Percentiles rank a stretch among this genome's conserved stretches.
phyloP scores from a whole-genome alignment of 495 filamentous ascomycete species.

The Trichoderma virens region DNA sequence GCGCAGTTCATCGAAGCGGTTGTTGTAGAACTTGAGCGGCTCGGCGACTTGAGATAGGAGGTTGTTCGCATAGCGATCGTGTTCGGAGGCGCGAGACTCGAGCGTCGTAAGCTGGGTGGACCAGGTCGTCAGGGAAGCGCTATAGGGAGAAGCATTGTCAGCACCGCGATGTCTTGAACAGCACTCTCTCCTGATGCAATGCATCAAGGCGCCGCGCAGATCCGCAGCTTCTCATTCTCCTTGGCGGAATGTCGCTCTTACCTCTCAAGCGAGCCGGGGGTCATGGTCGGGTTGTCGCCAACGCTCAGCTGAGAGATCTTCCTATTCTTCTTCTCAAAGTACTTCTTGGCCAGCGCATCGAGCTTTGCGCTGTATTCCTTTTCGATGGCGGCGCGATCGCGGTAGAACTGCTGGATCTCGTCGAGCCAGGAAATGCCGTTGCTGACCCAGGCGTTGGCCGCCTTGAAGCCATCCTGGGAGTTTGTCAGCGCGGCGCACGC shows the following conservation, averaged over 20 bases:
- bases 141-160: conserved; percentile 14
- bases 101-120: conserved; percentile 84
- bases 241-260: conserved; percentile 21
- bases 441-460: conserved; percentile 84
- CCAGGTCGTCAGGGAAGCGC: conserved; percentile 95
- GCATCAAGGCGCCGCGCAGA: not conserved
- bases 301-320: conserved; percentile 86
- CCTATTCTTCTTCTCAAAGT: conserved; percentile 91
- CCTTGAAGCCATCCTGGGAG: conserved; percentile 81
- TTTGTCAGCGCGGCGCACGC: conserved; percentile 10
- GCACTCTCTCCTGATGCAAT: not conserved
- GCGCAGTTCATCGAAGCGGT: conserved; percentile 82
- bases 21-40: conserved; percentile 62
- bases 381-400: conserved; percentile 86
- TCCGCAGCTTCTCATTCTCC: not conserved
- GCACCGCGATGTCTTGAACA: not conserved
- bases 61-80: conserved; percentile 73
- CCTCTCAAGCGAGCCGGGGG: conserved; percentile 91
- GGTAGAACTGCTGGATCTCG: conserved; percentile 94
- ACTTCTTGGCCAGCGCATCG: conserved; percentile 80
- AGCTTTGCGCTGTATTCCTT: conserved; percentile 93
- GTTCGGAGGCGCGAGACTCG: conserved; percentile 80
- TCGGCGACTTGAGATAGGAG: conserved; percentile 74
- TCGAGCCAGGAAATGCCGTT: conserved; percentile 91
- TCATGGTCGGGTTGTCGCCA: conserved; percentile 86